A percentile compares a stretch with the other conserved stretches of the same genome.
These are phyloP conservation scores for Chloroidium sp. DNA, from an alignment of 163 green algal genomes.

Conservation along the genomic window DNA sequence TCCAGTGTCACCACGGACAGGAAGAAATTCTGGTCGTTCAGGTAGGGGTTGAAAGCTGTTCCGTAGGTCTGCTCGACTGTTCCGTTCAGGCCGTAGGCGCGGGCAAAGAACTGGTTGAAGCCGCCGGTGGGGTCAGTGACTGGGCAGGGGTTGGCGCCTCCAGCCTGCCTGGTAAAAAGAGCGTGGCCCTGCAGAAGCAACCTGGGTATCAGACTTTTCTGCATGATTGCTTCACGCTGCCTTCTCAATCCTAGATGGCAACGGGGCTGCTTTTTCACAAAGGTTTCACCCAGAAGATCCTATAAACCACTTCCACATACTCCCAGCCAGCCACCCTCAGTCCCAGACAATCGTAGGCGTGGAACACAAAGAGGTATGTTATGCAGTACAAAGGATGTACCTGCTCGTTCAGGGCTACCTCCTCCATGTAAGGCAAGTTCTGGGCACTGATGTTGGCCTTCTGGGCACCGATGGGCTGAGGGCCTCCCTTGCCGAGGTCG, in stretches of 20 bases:
- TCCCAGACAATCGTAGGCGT: not conserved
- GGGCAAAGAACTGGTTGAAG: slow-evolving; percentile 21
- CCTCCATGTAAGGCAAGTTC: slow-evolving; percentile 23
- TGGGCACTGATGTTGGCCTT: slow-evolving; percentile 25
- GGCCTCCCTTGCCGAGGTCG: slow-evolving; percentile 15
- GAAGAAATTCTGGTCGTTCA: slow-evolving; percentile 38
- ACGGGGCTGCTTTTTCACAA: too few relatives aligned
- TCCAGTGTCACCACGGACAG: slow-evolving; percentile 25
- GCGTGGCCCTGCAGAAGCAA: slow-evolving; percentile 15
- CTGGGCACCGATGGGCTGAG: slow-evolving; percentile 18
- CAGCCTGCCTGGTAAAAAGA: slow-evolving; percentile 22
- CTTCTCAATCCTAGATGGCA: too few relatives aligned
- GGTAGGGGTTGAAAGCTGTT: slow-evolving; percentile 21
- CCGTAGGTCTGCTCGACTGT: slow-evolving; percentile 7
- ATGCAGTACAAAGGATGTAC: not conserved
- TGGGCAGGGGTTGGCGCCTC: slow-evolving; percentile 18
- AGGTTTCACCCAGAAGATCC: too few relatives aligned
- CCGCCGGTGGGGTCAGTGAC: slow-evolving; percentile 15
- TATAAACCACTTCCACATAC: not conserved
- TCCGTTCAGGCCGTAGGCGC: slow-evolving; percentile 12
- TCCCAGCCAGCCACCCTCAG: not conserved
- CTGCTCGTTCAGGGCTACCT: slow-evolving; percentile 37
- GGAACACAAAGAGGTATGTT: not conserved
- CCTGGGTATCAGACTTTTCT: too few relatives aligned
- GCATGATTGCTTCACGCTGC: too few relatives aligned